These are phyloP conservation scores for Ganoderma lucidum DNA, from an alignment of 1,284 basidiomycete species.

Conservation along the genomic window DNA sequence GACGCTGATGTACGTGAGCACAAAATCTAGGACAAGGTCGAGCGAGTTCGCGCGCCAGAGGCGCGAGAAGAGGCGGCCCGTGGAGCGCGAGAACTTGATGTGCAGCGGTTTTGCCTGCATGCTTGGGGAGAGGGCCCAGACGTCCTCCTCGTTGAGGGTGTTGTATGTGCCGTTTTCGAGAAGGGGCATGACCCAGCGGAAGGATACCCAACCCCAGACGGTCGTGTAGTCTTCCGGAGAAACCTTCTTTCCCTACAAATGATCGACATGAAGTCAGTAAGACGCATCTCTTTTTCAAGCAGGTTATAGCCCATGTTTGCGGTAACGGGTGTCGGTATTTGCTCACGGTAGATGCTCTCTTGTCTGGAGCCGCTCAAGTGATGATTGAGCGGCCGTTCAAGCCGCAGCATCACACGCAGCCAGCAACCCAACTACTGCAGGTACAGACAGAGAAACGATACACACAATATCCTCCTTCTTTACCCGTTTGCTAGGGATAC, in stretches of 20 bases:
- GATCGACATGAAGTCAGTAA: not conserved
- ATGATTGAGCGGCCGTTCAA: not conserved
- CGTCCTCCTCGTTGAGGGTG: slow-evolving; percentile 74
- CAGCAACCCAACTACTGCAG: not conserved
- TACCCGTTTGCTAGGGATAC: slow-evolving; percentile 56
- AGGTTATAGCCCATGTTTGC: not conserved
- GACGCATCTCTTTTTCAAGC: not conserved
- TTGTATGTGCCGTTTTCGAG: slow-evolving; percentile 66
- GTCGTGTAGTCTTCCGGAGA: slow-evolving; percentile 81
- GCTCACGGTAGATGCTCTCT: not conserved
- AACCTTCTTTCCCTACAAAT: slow-evolving; percentile 56
- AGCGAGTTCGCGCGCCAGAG: slow-evolving; percentile 75
- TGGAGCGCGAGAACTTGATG: slow-evolving; percentile 59
- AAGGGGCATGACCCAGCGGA: slow-evolving; percentile 79
- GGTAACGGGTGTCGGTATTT: too few species aligned
- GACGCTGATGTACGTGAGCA: slow-evolving; percentile 69
- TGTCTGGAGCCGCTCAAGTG: not conserved
- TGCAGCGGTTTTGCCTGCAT: slow-evolving; percentile 74
- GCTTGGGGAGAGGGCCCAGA: slow-evolving; percentile 76
- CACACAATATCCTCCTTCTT: slow-evolving; percentile 59
- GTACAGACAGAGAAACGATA: not conserved
- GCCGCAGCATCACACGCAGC: slow-evolving; percentile 4
- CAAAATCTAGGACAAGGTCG: slow-evolving; percentile 77
- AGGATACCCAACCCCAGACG: slow-evolving; percentile 82
- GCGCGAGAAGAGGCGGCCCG: slow-evolving; percentile 64